Conservation (phyloP, 305 asterid genomes). For the Solanum hybrid region DNA sequence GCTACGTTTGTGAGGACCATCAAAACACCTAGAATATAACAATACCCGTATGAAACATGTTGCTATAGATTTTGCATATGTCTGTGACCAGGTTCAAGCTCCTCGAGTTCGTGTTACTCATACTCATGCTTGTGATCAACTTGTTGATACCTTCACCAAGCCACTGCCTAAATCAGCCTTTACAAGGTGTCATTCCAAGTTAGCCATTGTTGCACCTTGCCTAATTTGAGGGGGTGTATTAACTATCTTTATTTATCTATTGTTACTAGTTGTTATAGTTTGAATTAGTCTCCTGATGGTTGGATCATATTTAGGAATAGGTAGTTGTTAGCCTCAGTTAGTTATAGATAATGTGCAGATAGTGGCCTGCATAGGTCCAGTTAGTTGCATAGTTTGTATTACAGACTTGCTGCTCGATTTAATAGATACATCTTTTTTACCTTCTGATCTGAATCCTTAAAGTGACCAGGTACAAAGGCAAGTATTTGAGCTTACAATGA, state of each 20-base stretch:
- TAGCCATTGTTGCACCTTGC: background rate
- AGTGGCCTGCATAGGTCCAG: background rate
- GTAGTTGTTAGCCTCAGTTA: background rate
- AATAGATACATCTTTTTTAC: too few species aligned
- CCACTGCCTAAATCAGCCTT: background rate
- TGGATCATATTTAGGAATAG: background rate
- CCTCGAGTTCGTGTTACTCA: background rate
- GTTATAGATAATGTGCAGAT: background rate
- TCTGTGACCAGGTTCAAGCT: background rate
- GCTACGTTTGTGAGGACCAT: background rate
- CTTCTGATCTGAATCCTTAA: background rate
- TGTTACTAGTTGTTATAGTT: background rate
- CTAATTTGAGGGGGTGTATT: background rate
- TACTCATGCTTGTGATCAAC: background rate
- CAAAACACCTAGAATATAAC: background rate
- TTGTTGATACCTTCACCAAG: background rate
- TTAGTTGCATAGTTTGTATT: background rate
- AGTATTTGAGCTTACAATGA: background rate
- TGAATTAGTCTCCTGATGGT: background rate
- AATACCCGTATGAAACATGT: background rate
- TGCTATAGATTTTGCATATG: background rate
- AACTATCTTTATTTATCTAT: background rate
- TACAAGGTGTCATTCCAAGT: background rate
- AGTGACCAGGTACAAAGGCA: background rate
- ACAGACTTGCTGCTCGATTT: background rate